Evolutionary conservation across 768 basidiomycete species (phyloP).

Genomic region (Myochromella boudieri): DNA sequence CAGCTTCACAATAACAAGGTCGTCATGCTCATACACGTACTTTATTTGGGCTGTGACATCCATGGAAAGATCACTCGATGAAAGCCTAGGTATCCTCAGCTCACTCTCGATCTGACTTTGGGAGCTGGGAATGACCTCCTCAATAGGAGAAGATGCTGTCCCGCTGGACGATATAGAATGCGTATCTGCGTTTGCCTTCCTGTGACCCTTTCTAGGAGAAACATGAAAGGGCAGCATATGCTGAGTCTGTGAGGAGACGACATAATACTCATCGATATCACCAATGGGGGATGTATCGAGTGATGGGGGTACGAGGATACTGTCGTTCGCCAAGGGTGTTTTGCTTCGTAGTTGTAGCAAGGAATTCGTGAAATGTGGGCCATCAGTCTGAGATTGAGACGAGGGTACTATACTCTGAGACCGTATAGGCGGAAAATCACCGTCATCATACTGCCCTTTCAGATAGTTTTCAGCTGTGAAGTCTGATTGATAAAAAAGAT

Average conservation of each 20-base stretch:
- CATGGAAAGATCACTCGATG: background rate
- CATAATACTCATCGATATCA: slow-evolving; percentile 17
- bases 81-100: slow-evolving; percentile 19
- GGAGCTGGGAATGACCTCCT: slow-evolving; percentile 42
- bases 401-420: slow-evolving; percentile 28
- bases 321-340: background rate
- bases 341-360: too few species aligned
- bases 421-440: background rate
- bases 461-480: too few species aligned
- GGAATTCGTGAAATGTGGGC: too few species aligned
- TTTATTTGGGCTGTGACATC: background rate
- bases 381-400: slow-evolving; percentile 33
- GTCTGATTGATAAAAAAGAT: too few species aligned
- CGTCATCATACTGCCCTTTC: too few species aligned
- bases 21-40: slow-evolving; percentile 1
- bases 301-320: background rate
- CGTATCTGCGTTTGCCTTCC: background rate
- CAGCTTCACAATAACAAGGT: background rate
- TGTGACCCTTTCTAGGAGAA: slow-evolving; percentile 20
- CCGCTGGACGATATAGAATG: slow-evolving; percentile 2
- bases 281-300: slow-evolving; percentile 5
- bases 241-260: slow-evolving; percentile 38
- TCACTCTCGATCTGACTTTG: slow-evolving; percentile 44
- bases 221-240: slow-evolving; percentile 20
- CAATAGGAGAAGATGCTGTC: slow-evolving; percentile 1